Evolutionary conservation across 2,329 filamentous ascomycete genomes (phyloP).

Genomic region (Lecanicillium sp.): DNA sequence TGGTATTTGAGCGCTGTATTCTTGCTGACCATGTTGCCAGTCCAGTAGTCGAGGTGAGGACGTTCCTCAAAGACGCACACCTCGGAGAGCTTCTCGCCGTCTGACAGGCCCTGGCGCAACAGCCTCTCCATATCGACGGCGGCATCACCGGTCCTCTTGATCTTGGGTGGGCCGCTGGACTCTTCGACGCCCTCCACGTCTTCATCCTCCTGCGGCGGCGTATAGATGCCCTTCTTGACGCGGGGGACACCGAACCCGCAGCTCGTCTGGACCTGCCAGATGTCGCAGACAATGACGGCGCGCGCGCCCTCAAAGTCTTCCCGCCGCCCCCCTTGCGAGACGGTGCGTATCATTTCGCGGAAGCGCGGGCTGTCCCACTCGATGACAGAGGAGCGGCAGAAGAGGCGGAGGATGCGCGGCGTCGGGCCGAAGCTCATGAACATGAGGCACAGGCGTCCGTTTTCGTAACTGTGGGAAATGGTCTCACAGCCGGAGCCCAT

Average conservation of each 20-base stretch:
- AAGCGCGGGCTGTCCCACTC: slow-evolving; percentile 53
- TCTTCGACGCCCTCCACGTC: slow-evolving; percentile 14
- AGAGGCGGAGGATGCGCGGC: slow-evolving; percentile 59
- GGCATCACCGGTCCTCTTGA: neutral
- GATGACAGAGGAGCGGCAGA: slow-evolving; percentile 52
- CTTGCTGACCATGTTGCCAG: slow-evolving; percentile 40
- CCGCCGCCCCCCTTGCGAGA: slow-evolving; percentile 29
- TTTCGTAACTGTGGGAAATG: slow-evolving; percentile 69
- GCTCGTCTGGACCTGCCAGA: slow-evolving; percentile 61
- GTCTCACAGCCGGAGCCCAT: slow-evolving; percentile 74
- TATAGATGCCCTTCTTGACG: slow-evolving; percentile 36
- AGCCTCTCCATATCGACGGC: slow-evolving; percentile 20
- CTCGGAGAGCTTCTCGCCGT: slow-evolving; percentile 26
- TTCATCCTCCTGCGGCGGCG: slow-evolving; percentile 18
- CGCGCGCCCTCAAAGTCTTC: slow-evolving; percentile 42
- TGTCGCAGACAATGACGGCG: slow-evolving; percentile 54
- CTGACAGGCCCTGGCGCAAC: slow-evolving; percentile 20
- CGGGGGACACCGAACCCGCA: slow-evolving; percentile 61
- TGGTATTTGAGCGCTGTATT: slow-evolving; percentile 51
- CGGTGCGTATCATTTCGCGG: slow-evolving; percentile 37
- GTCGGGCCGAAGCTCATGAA: slow-evolving; percentile 59
- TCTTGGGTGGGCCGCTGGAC: neutral
- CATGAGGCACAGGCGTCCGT: slow-evolving; percentile 68
- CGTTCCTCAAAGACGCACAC: slow-evolving; percentile 45
- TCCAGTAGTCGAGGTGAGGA: slow-evolving; percentile 49